phyloP scores from a whole-genome alignment of 2,329 filamentous ascomycete species.

The Graphilbum ipis-grandicollis region DNA sequence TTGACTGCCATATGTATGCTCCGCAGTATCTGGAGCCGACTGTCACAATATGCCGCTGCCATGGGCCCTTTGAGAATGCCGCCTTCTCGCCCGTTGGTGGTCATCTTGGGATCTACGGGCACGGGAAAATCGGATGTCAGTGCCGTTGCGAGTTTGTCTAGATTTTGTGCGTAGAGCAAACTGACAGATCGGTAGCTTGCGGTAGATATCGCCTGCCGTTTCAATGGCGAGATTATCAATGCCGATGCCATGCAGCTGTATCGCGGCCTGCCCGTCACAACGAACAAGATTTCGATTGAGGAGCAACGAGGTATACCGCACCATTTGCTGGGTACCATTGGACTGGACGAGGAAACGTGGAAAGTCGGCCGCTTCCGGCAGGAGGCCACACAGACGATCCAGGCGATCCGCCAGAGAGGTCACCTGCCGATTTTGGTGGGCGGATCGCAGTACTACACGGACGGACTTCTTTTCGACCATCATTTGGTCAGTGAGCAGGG shows the following conservation, averaged over 20 bases:
- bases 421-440: slow-evolving; percentile 82
- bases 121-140: slow-evolving; percentile 83
- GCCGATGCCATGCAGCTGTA: slow-evolving; percentile 98
- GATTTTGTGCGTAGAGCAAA: neutral
- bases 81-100: slow-evolving; percentile 47
- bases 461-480: slow-evolving; percentile 71
- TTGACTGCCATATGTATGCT: neutral
- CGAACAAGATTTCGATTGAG: slow-evolving; percentile 67
- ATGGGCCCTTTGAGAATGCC: slow-evolving; percentile 19
- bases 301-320: slow-evolving; percentile 73
- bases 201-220: slow-evolving; percentile 65
- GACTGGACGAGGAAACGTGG: slow-evolving; percentile 65
- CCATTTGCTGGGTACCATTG: slow-evolving; percentile 69
- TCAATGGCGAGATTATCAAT: slow-evolving; percentile 91
- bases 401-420: slow-evolving; percentile 60
- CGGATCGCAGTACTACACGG: slow-evolving; percentile 89
- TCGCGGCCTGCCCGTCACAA: slow-evolving; percentile 77
- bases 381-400: slow-evolving; percentile 50
- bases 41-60: slow-evolving; percentile 9
- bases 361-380: slow-evolving; percentile 60
- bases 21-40: neutral
- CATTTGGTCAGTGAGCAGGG: slow-evolving; percentile 32
- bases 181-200: slow-evolving; percentile 47
- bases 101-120: slow-evolving; percentile 76
- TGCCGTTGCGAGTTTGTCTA: neutral